Evolutionary conservation across 345 rosid genomes (phyloP), one percentile per base, ranked within the genome.

Genomic region (Lumnitzera littorea): DNA sequence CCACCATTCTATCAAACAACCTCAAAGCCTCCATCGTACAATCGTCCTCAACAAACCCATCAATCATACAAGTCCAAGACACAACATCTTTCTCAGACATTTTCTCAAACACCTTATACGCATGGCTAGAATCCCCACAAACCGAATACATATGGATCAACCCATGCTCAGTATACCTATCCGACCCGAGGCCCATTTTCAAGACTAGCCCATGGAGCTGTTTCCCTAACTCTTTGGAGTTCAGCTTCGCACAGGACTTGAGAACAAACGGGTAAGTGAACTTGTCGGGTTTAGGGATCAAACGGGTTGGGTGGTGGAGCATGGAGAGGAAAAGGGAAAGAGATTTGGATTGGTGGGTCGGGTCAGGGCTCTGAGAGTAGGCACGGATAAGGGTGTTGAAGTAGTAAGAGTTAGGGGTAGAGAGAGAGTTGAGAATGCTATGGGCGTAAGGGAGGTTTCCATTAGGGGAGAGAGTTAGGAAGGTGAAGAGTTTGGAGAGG

Each of bases 1-100:
- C 57, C 61, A 50, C 56, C 82, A 77, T 70, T 46, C 55, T 64
- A 52, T 64, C 69, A 12, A 77, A 77, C 59, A 51, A 53, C 24
- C 25, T 9, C 15, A 77, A 64, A 14, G 82, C 78, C 71, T 77
- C 74, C 48, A 60, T 48, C 4, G 82, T 76, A 49, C 54, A 43
- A 16, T 69, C 78, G 52, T 70, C 66, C n/a, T 74, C 74, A 0
- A 69, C 73, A 65, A 67, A 57, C 36, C 82, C 82, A 1, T 64
- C 62, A 57, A 74, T 70, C 76, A 74, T 78, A 4, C 71, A 70
- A 8, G 79, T 78, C 82, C 82, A 78, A 12, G 74, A 73, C 56
- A 77, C 62, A 20, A 58, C 48, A 56, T 73, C 69, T 57, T 63
- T 70, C 1, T 49, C 51, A 15, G 51, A 69, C 73, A 77, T 77